Evolutionary conservation across 129 eudicot species (phyloP).

Genomic region (Tanacetum coccineum): DNA sequence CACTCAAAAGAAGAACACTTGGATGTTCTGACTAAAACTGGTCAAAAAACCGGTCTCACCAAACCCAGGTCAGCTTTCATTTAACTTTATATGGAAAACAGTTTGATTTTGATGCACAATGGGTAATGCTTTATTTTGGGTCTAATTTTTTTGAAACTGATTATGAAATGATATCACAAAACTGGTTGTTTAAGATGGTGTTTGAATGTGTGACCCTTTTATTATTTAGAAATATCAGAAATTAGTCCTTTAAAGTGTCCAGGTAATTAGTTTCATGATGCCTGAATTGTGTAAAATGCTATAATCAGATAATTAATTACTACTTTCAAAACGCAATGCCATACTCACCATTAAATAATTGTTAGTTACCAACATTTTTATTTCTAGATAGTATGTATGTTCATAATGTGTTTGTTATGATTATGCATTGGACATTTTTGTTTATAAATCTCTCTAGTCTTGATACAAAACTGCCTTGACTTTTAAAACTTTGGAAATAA

Average conservation of each 20-base stretch:
- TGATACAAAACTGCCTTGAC: neutral
- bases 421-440: conserved; percentile 13
- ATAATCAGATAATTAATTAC: neutral
- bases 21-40: conserved; percentile 68
- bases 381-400: conserved; percentile 6
- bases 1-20: conserved; percentile 48
- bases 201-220: too few relatives aligned
- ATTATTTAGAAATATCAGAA: too few relatives aligned
- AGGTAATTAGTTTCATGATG: too few relatives aligned
- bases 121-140: too few relatives aligned
- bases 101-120: too few relatives aligned
- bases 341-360: too few relatives aligned
- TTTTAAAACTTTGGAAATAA: neutral
- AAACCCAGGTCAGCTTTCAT: conserved; percentile 57
- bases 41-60: conserved; percentile 63
- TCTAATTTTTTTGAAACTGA: too few relatives aligned
- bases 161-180: too few relatives aligned
- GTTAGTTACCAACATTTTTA: neutral
- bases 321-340: too few relatives aligned
- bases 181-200: too few relatives aligned
- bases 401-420: neutral
- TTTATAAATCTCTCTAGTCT: conserved; percentile 7
- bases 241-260: too few relatives aligned
- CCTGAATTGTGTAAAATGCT: neutral
- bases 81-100: neutral